Evolutionary conservation across 805 yeast species (phyloP).

Genomic region (Schwanniomyces sp.): DNA sequence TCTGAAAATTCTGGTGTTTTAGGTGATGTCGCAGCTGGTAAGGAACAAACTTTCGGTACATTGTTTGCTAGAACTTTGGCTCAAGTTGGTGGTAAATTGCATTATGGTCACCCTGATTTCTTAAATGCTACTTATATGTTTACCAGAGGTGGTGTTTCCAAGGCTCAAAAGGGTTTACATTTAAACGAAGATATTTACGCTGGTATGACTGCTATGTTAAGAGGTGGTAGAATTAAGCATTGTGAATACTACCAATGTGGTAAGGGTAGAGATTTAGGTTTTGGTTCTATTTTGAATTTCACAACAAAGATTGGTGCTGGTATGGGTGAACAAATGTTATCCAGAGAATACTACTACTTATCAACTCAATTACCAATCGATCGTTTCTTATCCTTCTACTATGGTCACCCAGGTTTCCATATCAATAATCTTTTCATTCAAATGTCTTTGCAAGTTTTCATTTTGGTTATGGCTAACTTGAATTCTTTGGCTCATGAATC

Average conservation of each 20-base stretch:
- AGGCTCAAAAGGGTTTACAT: slow-evolving; percentile 81
- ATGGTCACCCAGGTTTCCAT: slow-evolving; percentile 87
- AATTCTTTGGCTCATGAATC: slow-evolving; percentile 64
- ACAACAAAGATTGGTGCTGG: slow-evolving; percentile 87
- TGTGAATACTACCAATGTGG: slow-evolving; percentile 86
- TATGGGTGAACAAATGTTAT: slow-evolving; percentile 86
- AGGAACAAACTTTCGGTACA: slow-evolving; percentile 86
- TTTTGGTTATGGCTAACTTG: slow-evolving; percentile 62
- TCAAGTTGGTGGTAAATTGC: slow-evolving; percentile 78
- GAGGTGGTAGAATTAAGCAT: slow-evolving; percentile 84
- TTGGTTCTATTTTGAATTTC: slow-evolving; percentile 78
- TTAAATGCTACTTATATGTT: slow-evolving; percentile 74
- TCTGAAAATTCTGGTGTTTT: slow-evolving; percentile 80
- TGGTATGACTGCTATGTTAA: slow-evolving; percentile 73
- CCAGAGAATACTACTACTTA: slow-evolving; percentile 77
- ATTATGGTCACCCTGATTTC: slow-evolving; percentile 87
- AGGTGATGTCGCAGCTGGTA: slow-evolving; percentile 87
- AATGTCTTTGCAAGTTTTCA: slow-evolving; percentile 54
- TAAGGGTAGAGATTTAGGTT: slow-evolving; percentile 83
- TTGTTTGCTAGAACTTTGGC: slow-evolving; percentile 81
- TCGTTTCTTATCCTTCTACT: slow-evolving; percentile 75
- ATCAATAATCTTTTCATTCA: slow-evolving; percentile 74
- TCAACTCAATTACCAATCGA: slow-evolving; percentile 78
- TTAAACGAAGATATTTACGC: slow-evolving; percentile 86
- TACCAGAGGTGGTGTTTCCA: slow-evolving; percentile 84